phyloP scores from a whole-genome alignment of 192 early-diverging fungal species.

The Coemansia sp. region DNA sequence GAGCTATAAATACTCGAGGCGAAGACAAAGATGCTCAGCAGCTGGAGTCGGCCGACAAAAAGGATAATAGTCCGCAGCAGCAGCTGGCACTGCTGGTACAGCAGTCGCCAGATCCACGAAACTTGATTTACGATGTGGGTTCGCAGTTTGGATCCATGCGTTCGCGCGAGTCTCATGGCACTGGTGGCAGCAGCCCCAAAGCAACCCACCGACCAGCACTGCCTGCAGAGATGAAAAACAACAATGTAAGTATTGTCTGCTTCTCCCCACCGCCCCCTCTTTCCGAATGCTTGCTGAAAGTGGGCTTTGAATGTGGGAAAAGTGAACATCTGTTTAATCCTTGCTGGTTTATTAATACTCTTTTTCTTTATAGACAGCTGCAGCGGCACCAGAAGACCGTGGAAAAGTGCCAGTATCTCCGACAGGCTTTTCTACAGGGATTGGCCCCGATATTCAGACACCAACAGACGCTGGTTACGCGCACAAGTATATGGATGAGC shows the following conservation, averaged over 20 bases:
- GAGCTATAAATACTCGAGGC: not conserved
- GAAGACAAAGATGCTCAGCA: too few species aligned
- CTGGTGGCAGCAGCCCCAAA: not conserved
- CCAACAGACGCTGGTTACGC: not conserved
- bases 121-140: constrained; percentile 46
- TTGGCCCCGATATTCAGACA: constrained; percentile 1
- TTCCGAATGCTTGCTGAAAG: not conserved
- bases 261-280: not conserved
- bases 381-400: not conserved
- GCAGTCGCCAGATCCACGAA: constrained; percentile 50
- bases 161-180: constrained; percentile 20
- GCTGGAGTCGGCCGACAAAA: not conserved
- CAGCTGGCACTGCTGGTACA: constrained; percentile 33
- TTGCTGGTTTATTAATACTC: too few species aligned
- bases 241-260: constrained; percentile 9
- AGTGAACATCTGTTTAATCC: too few species aligned
- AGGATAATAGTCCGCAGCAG: too few species aligned
- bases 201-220: not conserved
- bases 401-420: constrained; percentile 1
- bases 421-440: not conserved
- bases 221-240: not conserved
- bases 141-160: constrained; percentile 54
- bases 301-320: not conserved
- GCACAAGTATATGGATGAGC: constrained; percentile 4
- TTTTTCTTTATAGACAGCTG: constrained; percentile 1